Percentiles rank a stretch among this genome's conserved stretches.
Evolutionary conservation across 108 stramenopile species (phyloP).

Genomic region (Cyclotella sp.): DNA sequence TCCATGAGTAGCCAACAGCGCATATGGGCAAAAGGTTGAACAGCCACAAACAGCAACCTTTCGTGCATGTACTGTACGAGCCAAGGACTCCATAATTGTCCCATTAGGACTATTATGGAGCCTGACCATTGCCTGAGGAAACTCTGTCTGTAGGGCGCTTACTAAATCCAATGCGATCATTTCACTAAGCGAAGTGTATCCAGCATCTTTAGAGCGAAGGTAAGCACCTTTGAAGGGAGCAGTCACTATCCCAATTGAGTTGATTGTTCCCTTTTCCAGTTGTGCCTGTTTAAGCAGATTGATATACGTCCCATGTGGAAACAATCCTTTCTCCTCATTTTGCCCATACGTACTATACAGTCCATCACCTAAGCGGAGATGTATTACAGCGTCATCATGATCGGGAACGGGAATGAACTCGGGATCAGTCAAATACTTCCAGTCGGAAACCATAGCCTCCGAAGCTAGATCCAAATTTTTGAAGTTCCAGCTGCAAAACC

Average conservation of each 20-base stretch:
- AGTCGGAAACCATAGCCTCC: neutral
- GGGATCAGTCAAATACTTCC: neutral
- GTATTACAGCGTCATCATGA: slow-evolving; percentile 4
- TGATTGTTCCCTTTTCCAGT: neutral
- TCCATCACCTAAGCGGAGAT: neutral
- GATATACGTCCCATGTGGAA: slow-evolving; percentile 3
- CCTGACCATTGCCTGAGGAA: neutral
- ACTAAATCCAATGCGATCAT: slow-evolving; percentile 1
- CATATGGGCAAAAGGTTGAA: slow-evolving; percentile 5
- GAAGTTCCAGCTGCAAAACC: neutral
- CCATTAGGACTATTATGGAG: neutral
- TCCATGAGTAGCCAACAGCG: neutral
- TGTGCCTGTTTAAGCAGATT: neutral
- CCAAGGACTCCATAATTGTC: neutral
- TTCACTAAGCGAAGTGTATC: neutral
- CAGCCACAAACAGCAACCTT: slow-evolving; percentile 1
- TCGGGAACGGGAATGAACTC: neutral
- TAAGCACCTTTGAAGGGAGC: neutral
- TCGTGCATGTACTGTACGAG: neutral
- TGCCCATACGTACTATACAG: neutral
- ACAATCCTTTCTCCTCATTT: slow-evolving; percentile 3
- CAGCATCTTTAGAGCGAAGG: neutral
- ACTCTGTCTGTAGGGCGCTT: neutral
- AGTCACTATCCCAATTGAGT: neutral
- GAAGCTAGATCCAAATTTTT: neutral